A percentile compares a stretch with the other conserved stretches of the same genome.
phyloP scores from a whole-genome alignment of 2,329 filamentous ascomycete genomes.

The Cadophora luteo-olivacea region DNA sequence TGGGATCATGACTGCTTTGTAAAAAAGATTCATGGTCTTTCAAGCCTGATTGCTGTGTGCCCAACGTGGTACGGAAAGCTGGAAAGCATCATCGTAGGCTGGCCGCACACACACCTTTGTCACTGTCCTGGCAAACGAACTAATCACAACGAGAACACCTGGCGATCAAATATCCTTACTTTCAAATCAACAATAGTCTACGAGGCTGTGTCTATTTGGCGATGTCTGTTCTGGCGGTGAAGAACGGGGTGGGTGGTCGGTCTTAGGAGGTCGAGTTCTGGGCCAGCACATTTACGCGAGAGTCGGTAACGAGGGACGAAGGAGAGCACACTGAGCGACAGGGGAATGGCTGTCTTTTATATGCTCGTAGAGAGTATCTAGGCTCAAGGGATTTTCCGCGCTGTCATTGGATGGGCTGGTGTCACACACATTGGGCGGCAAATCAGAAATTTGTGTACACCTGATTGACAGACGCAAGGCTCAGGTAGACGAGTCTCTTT shows the following conservation, averaged over 20 bases:
- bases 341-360: neutral
- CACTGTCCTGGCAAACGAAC: slow-evolving; percentile 21
- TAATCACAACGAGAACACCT: slow-evolving; percentile 21
- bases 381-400: neutral
- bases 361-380: neutral
- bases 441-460: neutral
- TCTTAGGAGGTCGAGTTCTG: slow-evolving; percentile 9
- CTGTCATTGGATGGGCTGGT: neutral
- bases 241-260: neutral
- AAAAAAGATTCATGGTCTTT: neutral
- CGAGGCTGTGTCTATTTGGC: slow-evolving; percentile 18
- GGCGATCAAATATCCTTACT: slow-evolving; percentile 12
- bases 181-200: slow-evolving; percentile 12
- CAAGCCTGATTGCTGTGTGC: slow-evolving; percentile 21
- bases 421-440: neutral
- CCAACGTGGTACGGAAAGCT: slow-evolving; percentile 19
- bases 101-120: slow-evolving; percentile 26
- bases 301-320: neutral
- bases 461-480: neutral
- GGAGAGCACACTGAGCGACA: neutral
- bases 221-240: neutral
- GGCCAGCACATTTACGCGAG: slow-evolving; percentile 4
- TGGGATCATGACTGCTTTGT: slow-evolving; percentile 1
- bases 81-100: neutral
- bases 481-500: neutral